A percentile compares a stretch with the other conserved stretches of the same genome.
Conservation (phyloP, 768 basidiomycete species). For the Agrocybe pediades region DNA sequence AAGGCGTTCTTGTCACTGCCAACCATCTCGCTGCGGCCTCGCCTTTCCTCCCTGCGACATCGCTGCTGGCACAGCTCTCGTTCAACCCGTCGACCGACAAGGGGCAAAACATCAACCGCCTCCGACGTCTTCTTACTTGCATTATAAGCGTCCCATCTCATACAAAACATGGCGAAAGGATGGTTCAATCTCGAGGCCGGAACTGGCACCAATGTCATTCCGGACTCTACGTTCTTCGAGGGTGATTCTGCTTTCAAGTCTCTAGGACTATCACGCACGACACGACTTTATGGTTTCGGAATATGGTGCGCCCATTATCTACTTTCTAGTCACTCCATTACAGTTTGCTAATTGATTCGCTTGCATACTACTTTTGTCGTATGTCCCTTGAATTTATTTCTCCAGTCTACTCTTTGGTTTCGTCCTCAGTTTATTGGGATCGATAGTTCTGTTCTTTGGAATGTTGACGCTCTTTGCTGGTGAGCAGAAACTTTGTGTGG, state of each 20-base stretch:
- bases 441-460: conserved; percentile 75
- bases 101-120: no score
- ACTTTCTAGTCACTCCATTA: neutral
- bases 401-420: conserved; percentile 74
- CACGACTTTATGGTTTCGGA: conserved; percentile 84
- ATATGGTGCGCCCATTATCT: conserved; percentile 62
- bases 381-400: neutral
- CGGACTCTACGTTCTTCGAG: conserved; percentile 85
- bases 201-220: conserved; percentile 45
- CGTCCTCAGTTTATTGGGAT: conserved; percentile 77
- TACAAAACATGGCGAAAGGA: conserved; percentile 66
- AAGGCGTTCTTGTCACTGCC: conserved; percentile 1
- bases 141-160: no score
- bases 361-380: conserved; percentile 2
- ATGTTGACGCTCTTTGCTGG: conserved; percentile 71
- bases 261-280: conserved; percentile 75
- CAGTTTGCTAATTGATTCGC: neutral
- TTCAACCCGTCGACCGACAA: neutral
- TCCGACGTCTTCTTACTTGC: no score
- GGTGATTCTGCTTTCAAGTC: conserved; percentile 87
- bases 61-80: conserved; percentile 37
- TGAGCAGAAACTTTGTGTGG: conserved; percentile 37
- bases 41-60: conserved; percentile 12
- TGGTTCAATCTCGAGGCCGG: conserved; percentile 87
- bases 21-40: conserved; percentile 10